Evolutionary conservation across 2,329 filamentous ascomycete species (phyloP).

Genomic region (Aspergillus sp.): DNA sequence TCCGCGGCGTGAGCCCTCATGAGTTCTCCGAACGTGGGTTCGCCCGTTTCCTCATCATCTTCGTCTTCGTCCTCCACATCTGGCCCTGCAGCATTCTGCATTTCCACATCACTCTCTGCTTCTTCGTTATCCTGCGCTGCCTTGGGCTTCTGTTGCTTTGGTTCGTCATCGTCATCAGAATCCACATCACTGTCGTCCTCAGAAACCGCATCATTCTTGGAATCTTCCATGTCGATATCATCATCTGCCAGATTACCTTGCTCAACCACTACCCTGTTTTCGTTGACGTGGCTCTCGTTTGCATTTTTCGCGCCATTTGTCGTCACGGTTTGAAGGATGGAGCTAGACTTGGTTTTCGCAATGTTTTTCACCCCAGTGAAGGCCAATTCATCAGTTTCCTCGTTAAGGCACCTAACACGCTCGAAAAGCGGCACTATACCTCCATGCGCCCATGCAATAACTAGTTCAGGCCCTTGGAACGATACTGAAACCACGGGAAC

Average conservation of each 20-base stretch:
- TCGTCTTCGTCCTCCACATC: constrained; percentile 28
- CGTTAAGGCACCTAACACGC: constrained; percentile 48
- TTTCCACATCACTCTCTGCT: constrained; percentile 26
- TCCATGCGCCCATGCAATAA: constrained; percentile 51
- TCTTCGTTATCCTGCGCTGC: constrained; percentile 17
- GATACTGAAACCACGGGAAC: constrained; percentile 46
- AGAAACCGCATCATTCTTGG: constrained; percentile 36
- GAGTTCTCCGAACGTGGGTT: constrained; percentile 84
- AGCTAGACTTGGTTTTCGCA: constrained; percentile 43
- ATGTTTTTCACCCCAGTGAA: constrained; percentile 48
- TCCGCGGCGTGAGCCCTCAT: constrained; percentile 68
- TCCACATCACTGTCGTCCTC: constrained; percentile 26
- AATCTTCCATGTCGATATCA: constrained; percentile 44
- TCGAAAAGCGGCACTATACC: constrained; percentile 53
- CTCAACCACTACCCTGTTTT: constrained; percentile 56
- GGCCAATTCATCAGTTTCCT: constrained; percentile 44
- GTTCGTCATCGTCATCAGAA: constrained; percentile 22
- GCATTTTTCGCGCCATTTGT: constrained; percentile 55
- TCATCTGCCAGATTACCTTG: constrained; percentile 47
- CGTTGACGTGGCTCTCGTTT: constrained; percentile 56
- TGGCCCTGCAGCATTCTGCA: constrained; percentile 39
- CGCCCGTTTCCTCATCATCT: constrained; percentile 44
- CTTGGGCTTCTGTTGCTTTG: constrained; percentile 20
- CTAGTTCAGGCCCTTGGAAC: constrained; percentile 47
- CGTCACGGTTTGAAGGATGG: constrained; percentile 47